Conservation (phyloP, 2,329 filamentous ascomycete species). For the Neopestalotiopsis clavispora region DNA sequence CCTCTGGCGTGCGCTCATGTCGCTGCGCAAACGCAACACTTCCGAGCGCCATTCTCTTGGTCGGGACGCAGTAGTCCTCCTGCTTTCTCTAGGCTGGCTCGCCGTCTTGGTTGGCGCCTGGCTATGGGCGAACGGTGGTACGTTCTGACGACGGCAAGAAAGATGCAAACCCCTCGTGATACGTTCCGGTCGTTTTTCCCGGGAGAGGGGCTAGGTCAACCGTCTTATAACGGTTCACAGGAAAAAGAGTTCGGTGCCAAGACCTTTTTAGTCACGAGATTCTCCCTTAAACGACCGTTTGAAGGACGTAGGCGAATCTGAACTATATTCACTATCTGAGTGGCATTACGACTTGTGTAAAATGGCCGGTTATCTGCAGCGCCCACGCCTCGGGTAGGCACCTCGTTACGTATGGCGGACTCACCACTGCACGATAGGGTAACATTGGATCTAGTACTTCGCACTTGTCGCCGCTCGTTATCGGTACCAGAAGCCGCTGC, state of each 20-base stretch:
- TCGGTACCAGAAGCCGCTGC: neutral
- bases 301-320: neutral
- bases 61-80: neutral
- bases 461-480: neutral
- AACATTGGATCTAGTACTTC: neutral
- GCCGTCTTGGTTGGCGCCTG: neutral
- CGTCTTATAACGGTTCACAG: neutral
- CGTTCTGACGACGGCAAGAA: neutral
- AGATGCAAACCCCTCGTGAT: neutral
- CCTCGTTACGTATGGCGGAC: neutral
- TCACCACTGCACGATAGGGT: neutral
- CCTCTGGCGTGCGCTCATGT: slow-evolving; percentile 34
- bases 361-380: neutral
- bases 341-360: neutral
- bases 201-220: neutral
- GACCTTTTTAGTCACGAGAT: neutral
- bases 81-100: neutral
- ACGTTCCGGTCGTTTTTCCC: neutral
- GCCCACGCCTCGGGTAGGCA: neutral
- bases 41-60: slow-evolving; percentile 11
- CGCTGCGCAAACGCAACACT: slow-evolving; percentile 27
- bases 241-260: no score
- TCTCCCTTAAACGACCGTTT: neutral
- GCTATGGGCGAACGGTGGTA: neutral
- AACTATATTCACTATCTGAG: neutral